Evolutionary conservation across 2,329 filamentous ascomycete genomes (phyloP), one percentile per base, ranked within the genome.

Genomic region (Fusarium zealandicum): DNA sequence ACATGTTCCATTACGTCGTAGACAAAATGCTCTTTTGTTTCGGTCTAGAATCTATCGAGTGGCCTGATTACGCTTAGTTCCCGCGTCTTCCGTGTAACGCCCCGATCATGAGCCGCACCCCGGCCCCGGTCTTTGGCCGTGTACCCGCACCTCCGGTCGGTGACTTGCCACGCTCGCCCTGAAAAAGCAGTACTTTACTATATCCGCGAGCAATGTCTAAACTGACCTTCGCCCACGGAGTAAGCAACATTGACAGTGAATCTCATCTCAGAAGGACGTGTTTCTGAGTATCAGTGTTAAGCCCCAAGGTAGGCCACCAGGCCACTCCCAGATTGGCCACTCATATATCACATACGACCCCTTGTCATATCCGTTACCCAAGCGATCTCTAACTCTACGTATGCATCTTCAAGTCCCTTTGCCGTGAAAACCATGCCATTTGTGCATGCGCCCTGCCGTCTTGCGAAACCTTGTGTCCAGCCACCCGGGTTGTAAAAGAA

Each of bases 11-110:
- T 25, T 25, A 25, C 12, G 28, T 31, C 3, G 12, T 13, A 11
- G n/a, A 31, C 25, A 12, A 12, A 36, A 41, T 20, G 41, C 27
- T 16, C 11, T 14, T 4, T 18, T 22, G 9, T 40, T 4, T 13
- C 8, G 44, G 57, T 59, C 60, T 63, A 51, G 61, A 61, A 46
- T 45, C 27, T 32, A 31, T 27, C 13, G 37, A 54, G 31, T 57
- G 60, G 38, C 35, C 53, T 63, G 57, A 63, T 54, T 44, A 49
- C 51, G 31, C 12, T 28, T 32, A 32, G 39, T 32, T 47, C 16
- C 32, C 43, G 53, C 37, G 35, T 45, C 47, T 20, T 13, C 11
- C 41, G 47, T 63, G 58, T n/a, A 40, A 5, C 27, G 35, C 36
- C 30, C 10, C 31, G 25, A 22, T 16, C 22, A 16, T 14, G 8